Evolutionary conservation across 345 rosid genomes (phyloP).

Genomic region (Gossypium herbaceum): DNA sequence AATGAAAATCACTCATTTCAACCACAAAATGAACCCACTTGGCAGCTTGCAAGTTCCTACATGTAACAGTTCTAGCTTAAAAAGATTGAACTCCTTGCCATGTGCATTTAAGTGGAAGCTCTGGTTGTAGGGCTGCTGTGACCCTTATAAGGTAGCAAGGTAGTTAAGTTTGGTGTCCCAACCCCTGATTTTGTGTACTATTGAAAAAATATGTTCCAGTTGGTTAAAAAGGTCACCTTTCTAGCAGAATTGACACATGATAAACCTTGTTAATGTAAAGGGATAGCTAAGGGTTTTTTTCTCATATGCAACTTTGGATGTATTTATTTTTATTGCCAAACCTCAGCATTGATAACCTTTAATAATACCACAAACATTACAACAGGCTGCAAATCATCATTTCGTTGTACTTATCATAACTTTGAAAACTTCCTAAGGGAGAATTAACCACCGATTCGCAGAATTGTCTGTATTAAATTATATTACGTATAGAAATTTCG

Average conservation of each 20-base stretch:
- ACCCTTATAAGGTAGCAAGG: slow-evolving; percentile 16
- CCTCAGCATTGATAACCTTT: background rate
- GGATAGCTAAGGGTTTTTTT: background rate
- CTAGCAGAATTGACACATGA: background rate
- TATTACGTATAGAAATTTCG: no score
- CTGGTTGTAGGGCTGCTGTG: slow-evolving; percentile 20
- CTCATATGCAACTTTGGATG: slow-evolving; percentile 1
- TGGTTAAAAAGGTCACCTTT: slow-evolving; percentile 6
- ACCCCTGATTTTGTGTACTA: background rate
- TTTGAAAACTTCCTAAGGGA: background rate
- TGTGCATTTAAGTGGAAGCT: slow-evolving; percentile 26
- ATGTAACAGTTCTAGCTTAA: background rate
- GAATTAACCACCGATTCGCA: no score
- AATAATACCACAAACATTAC: background rate
- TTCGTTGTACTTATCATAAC: background rate
- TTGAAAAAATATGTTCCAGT: background rate
- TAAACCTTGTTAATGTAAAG: background rate
- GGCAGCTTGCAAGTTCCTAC: background rate
- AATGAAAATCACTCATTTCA: slow-evolving; percentile 6
- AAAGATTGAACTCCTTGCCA: slow-evolving; percentile 14
- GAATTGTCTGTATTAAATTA: no score
- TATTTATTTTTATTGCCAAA: background rate
- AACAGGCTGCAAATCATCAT: background rate
- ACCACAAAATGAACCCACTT: slow-evolving; percentile 14
- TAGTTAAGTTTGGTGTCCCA: slow-evolving; percentile 18